These are phyloP conservation scores for Colletotrichum shisoi DNA, from an alignment of 2,329 filamentous ascomycete genomes.

Conservation along the genomic window DNA sequence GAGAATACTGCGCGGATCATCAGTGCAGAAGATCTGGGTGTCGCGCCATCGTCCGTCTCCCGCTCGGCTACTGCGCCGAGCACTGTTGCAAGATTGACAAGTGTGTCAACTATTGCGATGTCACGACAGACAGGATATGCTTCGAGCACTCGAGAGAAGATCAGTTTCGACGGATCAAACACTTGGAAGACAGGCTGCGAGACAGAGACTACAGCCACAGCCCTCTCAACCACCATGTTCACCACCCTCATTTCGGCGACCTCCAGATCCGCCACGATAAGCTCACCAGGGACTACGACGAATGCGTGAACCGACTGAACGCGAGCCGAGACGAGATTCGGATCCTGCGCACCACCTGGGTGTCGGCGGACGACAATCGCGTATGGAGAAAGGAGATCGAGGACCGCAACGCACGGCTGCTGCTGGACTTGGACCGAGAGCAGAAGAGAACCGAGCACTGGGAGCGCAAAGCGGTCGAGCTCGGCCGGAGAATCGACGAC, in stretches of 20 bases:
- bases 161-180: slow-evolving; percentile 19
- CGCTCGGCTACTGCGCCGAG: slow-evolving; percentile 29
- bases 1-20: slow-evolving; percentile 28
- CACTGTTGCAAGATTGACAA: slow-evolving; percentile 35
- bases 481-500: slow-evolving; percentile 26
- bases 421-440: slow-evolving; percentile 87
- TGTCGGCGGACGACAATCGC: slow-evolving; percentile 30
- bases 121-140: slow-evolving; percentile 22
- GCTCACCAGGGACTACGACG: slow-evolving; percentile 28
- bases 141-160: slow-evolving; percentile 33
- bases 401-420: slow-evolving; percentile 25
- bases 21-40: slow-evolving; percentile 29
- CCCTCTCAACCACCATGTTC: background rate
- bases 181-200: slow-evolving; percentile 25
- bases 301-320: slow-evolving; percentile 13
- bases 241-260: slow-evolving; percentile 23
- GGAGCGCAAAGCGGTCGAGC: slow-evolving; percentile 74
- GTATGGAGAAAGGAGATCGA: slow-evolving; percentile 29
- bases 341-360: slow-evolving; percentile 21
- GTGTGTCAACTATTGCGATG: slow-evolving; percentile 33
- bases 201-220: background rate
- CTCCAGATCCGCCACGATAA: slow-evolving; percentile 28
- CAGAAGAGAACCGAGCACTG: slow-evolving; percentile 96
- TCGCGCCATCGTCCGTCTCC: slow-evolving; percentile 4
- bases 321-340: slow-evolving; percentile 26